Evolutionary conservation across 2,329 filamentous ascomycete species (phyloP).

Genomic region (Mycosphaerella arachidis): DNA sequence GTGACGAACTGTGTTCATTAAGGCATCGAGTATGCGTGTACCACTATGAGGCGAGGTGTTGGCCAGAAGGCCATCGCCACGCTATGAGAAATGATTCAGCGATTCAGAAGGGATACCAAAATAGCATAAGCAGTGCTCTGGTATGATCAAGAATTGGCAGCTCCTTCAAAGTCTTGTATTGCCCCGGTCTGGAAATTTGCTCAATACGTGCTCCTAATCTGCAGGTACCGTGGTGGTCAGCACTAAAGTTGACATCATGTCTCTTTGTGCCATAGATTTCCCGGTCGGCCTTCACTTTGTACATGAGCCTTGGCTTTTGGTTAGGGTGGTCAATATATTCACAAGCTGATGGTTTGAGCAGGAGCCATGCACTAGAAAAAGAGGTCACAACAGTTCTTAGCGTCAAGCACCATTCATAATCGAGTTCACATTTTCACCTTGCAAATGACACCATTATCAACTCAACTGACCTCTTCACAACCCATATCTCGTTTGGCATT

Average conservation of each 20-base stretch:
- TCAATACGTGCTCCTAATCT: not conserved
- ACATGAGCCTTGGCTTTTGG: not conserved
- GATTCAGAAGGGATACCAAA: not conserved
- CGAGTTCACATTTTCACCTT: too few species aligned
- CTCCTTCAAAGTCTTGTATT: not conserved
- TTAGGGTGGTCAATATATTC: not conserved
- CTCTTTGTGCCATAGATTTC: not conserved
- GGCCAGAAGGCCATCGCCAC: not conserved
- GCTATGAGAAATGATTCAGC: not conserved
- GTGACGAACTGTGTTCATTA: not conserved
- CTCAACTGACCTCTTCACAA: too few species aligned
- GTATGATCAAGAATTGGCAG: not conserved
- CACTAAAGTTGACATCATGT: not conserved
- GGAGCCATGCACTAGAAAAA: too few species aligned
- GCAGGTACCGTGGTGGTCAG: not conserved
- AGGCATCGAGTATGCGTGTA: constrained; percentile 1
- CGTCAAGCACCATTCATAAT: too few species aligned
- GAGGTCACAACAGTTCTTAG: too few species aligned
- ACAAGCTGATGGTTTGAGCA: too few species aligned
- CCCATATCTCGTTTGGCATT: too few species aligned
- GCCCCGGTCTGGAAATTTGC: not conserved
- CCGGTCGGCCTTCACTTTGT: not conserved
- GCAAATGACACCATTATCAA: too few species aligned
- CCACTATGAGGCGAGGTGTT: not conserved
- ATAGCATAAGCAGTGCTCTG: not conserved